Evolutionary conservation across 176 grass and related monocot genomes (phyloP).

Genomic region (Oryza rufipogon): DNA sequence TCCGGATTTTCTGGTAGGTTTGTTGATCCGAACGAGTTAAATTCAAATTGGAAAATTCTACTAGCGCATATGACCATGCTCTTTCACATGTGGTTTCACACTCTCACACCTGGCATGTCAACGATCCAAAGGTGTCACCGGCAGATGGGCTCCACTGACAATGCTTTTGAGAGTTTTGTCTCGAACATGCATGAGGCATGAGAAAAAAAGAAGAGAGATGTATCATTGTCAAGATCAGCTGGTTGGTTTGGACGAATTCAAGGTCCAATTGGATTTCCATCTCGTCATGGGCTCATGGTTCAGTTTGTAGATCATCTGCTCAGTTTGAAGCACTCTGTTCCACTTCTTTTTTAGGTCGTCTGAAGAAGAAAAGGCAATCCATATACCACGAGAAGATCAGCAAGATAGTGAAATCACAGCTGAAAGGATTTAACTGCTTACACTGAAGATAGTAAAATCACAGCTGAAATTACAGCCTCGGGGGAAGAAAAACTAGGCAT

Average conservation of each 20-base stretch:
- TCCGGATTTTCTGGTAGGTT: conserved; percentile 2
- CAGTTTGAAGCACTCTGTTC: background rate
- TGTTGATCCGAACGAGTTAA: background rate
- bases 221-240: background rate
- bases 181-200: too few species aligned
- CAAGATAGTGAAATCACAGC: background rate
- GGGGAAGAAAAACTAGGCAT: background rate
- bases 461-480: too few species aligned
- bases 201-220: background rate
- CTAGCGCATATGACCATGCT: background rate
- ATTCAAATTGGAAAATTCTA: background rate
- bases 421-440: background rate
- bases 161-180: background rate
- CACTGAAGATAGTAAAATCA: too few species aligned
- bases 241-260: background rate
- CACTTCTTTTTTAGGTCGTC: background rate
- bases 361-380: background rate
- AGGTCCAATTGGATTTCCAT: background rate
- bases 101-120: background rate
- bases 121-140: background rate
- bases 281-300: background rate
- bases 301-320: background rate
- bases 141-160: background rate
- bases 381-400: background rate
- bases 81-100: background rate